Percentiles rank a stretch among this genome's conserved stretches.
Evolutionary conservation across 257 asterid genomes (phyloP).

Genomic region (Primulina eburnea): DNA sequence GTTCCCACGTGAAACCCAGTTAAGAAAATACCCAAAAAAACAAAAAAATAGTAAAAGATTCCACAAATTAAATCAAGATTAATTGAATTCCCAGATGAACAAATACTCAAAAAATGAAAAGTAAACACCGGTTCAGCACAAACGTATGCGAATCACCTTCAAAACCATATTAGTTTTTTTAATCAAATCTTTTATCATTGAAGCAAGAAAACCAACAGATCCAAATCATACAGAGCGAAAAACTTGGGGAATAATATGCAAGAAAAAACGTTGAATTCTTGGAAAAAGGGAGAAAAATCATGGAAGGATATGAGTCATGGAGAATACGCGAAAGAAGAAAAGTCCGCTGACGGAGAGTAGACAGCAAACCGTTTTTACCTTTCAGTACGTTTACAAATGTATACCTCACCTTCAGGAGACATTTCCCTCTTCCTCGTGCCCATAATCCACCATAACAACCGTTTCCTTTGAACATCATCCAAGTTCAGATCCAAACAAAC

Average conservation of each 20-base stretch:
- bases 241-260: too few relatives aligned
- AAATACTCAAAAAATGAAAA: too few relatives aligned
- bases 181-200: too few relatives aligned
- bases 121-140: background rate
- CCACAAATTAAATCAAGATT: background rate
- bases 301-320: background rate
- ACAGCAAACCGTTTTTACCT: background rate
- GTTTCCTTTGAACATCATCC: too few relatives aligned
- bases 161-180: too few relatives aligned
- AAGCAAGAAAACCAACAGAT: background rate
- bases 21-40: slow-evolving; percentile 32
- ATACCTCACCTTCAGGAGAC: too few relatives aligned
- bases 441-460: too few relatives aligned
- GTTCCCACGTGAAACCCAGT: slow-evolving; percentile 73
- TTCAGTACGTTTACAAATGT: too few relatives aligned
- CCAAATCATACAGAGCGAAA: background rate
- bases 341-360: background rate
- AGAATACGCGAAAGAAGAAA: background rate
- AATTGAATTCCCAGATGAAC: background rate
- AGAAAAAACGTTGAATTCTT: background rate
- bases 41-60: background rate
- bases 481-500: too few relatives aligned
- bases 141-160: too few relatives aligned
- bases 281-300: background rate
- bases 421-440: too few relatives aligned